Conservation (phyloP, 495 filamentous ascomycete species). For the Xylaria longipes region DNA sequence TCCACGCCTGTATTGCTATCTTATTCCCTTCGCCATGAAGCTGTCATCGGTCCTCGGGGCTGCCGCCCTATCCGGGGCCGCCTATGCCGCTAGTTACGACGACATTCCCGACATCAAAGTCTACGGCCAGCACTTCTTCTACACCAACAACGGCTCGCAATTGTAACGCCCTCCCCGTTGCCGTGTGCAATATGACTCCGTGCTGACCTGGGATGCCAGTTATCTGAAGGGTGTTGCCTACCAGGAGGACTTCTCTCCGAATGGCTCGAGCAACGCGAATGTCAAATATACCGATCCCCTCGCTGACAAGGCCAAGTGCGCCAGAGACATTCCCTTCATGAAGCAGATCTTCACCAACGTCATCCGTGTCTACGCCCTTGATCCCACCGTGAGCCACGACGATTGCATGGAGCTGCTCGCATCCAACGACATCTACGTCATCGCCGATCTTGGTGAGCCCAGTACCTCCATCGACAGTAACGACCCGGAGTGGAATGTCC, state of each 20-base stretch:
- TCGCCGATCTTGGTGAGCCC: slow-evolving; percentile 86
- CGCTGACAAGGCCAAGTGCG: slow-evolving; percentile 70
- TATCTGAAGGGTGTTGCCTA: slow-evolving; percentile 90
- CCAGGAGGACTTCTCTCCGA: slow-evolving; percentile 62
- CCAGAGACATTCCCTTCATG: slow-evolving; percentile 82
- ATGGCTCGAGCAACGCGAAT: slow-evolving; percentile 43
- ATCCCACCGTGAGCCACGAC: slow-evolving; percentile 77
- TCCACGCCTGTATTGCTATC: background rate
- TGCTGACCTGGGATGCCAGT: slow-evolving; percentile 25
- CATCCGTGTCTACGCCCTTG: slow-evolving; percentile 91
- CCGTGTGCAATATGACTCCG: no score
- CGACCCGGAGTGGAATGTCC: slow-evolving; percentile 74
- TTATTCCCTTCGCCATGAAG: slow-evolving; percentile 33
- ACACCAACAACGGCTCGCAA: slow-evolving; percentile 43
- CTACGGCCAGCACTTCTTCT: slow-evolving; percentile 43
- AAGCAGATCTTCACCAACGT: slow-evolving; percentile 81
- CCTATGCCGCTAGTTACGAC: slow-evolving; percentile 37
- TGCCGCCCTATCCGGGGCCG: slow-evolving; percentile 33
- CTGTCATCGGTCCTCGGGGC: slow-evolving; percentile 35
- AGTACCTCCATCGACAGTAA: slow-evolving; percentile 80
- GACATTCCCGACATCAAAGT: slow-evolving; percentile 37
- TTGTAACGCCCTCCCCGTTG: slow-evolving; percentile 30
- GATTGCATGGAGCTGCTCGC: slow-evolving; percentile 83
- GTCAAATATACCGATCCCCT: slow-evolving; percentile 69
- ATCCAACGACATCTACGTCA: slow-evolving; percentile 90